Percentiles rank a stretch among this genome's conserved stretches.
Conservation (phyloP, 1,139 yeast species). For the Saccharomycopsis hybrid region DNA sequence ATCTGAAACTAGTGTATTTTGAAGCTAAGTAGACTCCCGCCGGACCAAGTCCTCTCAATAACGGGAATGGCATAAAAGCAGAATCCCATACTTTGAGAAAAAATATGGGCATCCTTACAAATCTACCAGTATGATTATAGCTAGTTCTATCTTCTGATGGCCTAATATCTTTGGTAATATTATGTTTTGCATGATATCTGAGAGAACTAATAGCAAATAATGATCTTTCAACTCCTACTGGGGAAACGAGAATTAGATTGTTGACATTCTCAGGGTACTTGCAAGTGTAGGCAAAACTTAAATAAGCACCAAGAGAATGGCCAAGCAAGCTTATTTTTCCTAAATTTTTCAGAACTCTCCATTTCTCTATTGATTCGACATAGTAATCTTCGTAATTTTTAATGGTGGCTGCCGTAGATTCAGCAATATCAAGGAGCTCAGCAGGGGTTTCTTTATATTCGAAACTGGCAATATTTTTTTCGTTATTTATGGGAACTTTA, state of each 20-base stretch:
- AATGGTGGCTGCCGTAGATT: conserved; percentile 39
- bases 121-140: conserved; percentile 7
- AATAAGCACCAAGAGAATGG: conserved; percentile 90
- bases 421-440: conserved; percentile 27
- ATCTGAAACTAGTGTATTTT: conserved; percentile 12
- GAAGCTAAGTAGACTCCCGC: conserved; percentile 18
- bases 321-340: conserved; percentile 69
- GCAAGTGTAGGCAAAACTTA: conserved; percentile 70
- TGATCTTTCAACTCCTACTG: conserved; percentile 83
- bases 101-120: background rate
- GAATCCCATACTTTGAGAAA: conserved; percentile 17
- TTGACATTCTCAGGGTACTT: conserved; percentile 65
- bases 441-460: conserved; percentile 18
- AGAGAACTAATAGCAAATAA: conserved; percentile 43
- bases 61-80: conserved; percentile 12
- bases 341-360: conserved; percentile 60
- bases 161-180: background rate
- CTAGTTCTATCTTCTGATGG: conserved; percentile 1
- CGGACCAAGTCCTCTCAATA: conserved; percentile 18
- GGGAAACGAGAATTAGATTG: conserved; percentile 70
- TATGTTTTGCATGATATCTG: conserved; percentile 2
- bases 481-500: conserved; percentile 19
- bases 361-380: conserved; percentile 69
- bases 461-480: conserved; percentile 24
- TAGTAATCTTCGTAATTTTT: conserved; percentile 65